Evolutionary conservation across 2,329 filamentous ascomycete genomes (phyloP).

Genomic region (Amauroascus verrucosus): DNA sequence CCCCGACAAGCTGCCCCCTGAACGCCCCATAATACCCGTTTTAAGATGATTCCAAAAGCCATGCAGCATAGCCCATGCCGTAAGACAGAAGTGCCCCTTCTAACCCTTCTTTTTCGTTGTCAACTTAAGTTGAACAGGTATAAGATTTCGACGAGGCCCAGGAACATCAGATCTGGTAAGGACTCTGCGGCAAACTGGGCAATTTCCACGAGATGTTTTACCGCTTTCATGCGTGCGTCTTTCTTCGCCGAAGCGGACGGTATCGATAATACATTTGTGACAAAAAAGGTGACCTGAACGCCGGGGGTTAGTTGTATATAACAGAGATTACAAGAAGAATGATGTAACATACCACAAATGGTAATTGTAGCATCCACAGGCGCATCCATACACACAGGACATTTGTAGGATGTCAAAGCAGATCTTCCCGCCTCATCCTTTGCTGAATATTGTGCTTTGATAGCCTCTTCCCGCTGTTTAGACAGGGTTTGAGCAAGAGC

Average conservation of each 20-base stretch:
- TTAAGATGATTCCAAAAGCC: background rate
- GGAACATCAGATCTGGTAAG: constrained; percentile 30
- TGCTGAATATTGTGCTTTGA: constrained; percentile 34
- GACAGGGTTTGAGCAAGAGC: constrained; percentile 38
- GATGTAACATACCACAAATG: constrained; percentile 43
- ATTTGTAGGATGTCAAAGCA: constrained; percentile 42
- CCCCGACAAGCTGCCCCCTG: too few relatives aligned
- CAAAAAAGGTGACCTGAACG: constrained; percentile 52
- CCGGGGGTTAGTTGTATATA: background rate
- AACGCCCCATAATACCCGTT: background rate
- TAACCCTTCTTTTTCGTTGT: constrained; percentile 20
- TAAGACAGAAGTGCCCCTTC: background rate
- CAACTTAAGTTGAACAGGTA: constrained; percentile 33
- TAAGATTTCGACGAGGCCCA: constrained; percentile 28
- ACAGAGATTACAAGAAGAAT: background rate
- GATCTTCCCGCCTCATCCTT: constrained; percentile 26
- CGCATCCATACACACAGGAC: constrained; percentile 55
- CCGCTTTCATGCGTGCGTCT: constrained; percentile 30
- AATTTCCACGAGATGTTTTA: constrained; percentile 31
- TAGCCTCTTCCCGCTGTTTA: constrained; percentile 45
- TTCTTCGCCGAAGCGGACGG: constrained; percentile 47
- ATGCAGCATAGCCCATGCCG: background rate
- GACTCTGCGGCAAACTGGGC: constrained; percentile 38
- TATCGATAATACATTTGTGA: constrained; percentile 52
- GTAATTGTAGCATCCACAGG: constrained; percentile 51